These are phyloP conservation scores for Salix arbutifolia DNA, from an alignment of 345 rosid genomes.

Conservation along the genomic window DNA sequence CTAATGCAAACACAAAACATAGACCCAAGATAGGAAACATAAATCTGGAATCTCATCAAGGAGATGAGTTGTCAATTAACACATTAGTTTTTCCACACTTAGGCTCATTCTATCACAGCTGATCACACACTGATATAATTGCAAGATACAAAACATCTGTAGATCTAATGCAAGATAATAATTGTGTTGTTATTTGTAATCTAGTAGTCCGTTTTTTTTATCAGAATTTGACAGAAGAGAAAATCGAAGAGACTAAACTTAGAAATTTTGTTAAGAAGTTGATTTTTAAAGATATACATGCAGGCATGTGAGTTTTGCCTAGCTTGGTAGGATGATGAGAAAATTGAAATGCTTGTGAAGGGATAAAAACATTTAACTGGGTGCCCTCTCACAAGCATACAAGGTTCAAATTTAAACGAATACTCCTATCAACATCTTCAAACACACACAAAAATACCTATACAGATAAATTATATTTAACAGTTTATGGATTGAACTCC, in stretches of 20 bases:
- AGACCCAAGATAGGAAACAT: too few species aligned
- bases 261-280: not conserved
- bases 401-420: too few species aligned
- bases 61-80: not conserved
- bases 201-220: not conserved
- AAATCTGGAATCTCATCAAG: not conserved
- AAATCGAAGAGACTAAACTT: not conserved
- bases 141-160: too few species aligned
- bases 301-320: not conserved
- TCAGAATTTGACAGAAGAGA: not conserved
- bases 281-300: not conserved
- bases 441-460: not conserved
- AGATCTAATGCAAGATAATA: not conserved
- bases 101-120: not conserved
- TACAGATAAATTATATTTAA: not conserved
- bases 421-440: not conserved
- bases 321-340: not conserved
- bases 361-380: not conserved
- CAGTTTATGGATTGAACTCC: not conserved
- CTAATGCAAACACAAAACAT: too few species aligned
- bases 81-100: not conserved
- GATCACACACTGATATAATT: not conserved
- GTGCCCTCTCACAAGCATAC: not conserved
- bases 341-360: not conserved
- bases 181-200: too few species aligned